Percentiles rank a stretch among this genome's conserved stretches.
Evolutionary conservation across 2,329 filamentous ascomycete genomes (phyloP).

Genomic region (Venturia effusa): DNA sequence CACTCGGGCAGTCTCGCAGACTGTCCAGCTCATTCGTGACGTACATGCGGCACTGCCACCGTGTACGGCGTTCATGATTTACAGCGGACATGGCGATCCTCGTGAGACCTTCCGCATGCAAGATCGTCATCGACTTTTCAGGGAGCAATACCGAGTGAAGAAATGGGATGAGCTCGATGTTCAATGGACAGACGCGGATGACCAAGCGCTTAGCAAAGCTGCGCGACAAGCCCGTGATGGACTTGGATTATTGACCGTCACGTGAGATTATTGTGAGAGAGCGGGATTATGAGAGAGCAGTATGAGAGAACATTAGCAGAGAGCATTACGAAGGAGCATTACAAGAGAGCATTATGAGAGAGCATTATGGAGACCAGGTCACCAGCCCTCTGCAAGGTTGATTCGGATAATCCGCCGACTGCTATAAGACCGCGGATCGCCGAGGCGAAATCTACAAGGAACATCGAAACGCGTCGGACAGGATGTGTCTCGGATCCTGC

Average conservation of each 20-base stretch:
- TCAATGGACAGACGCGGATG: conserved; percentile 54
- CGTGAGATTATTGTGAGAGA: conserved; percentile 26
- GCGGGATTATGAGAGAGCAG: too few relatives aligned
- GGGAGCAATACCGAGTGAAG: conserved; percentile 45
- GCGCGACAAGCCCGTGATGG: conserved; percentile 46
- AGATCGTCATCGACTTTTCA: conserved; percentile 43
- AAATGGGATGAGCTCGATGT: conserved; percentile 54
- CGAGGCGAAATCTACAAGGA: neutral
- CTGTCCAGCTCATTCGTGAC: conserved; percentile 38
- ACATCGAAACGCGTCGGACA: neutral
- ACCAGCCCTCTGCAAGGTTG: neutral
- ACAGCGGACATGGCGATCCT: conserved; percentile 54
- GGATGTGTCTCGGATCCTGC: neutral
- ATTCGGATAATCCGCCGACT: neutral
- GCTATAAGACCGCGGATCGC: neutral
- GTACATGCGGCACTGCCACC: conserved; percentile 47
- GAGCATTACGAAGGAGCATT: too few relatives aligned
- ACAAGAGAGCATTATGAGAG: conserved; percentile 31
- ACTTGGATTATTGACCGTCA: conserved; percentile 48
- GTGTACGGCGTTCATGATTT: conserved; percentile 51
- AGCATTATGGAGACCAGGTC: too few relatives aligned
- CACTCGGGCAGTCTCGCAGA: conserved; percentile 36
- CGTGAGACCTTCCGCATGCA: conserved; percentile 46
- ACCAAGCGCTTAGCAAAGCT: conserved; percentile 46
- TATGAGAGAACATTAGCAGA: too few relatives aligned